Conservation (phyloP, 805 yeast species). For the Kazachstania psychrophila region DNA sequence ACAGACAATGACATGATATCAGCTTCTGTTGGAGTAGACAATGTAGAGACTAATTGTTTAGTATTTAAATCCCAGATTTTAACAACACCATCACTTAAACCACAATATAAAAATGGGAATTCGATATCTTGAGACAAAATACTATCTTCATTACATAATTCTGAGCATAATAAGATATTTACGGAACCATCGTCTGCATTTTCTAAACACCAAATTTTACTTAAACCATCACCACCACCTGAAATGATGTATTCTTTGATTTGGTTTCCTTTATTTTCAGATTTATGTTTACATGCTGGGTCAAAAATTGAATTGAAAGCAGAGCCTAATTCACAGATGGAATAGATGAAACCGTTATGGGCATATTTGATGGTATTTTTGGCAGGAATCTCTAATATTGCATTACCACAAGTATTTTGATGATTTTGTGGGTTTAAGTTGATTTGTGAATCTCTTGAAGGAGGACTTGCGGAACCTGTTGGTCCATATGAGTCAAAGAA, state of each 20-base stretch:
- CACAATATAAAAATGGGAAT: constrained; percentile 72
- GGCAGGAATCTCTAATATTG: constrained; percentile 58
- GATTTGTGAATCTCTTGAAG: constrained; percentile 3
- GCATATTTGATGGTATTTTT: constrained; percentile 68
- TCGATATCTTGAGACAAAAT: constrained; percentile 59
- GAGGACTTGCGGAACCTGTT: constrained; percentile 40
- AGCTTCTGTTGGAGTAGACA: constrained; percentile 31
- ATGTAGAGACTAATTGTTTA: constrained; percentile 48
- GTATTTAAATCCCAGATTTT: constrained; percentile 84
- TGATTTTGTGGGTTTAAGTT: neutral
- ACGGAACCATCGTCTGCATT: constrained; percentile 12
- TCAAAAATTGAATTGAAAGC: constrained; percentile 1
- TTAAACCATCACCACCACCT: constrained; percentile 87
- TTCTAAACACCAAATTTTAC: constrained; percentile 65
- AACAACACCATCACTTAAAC: constrained; percentile 64
- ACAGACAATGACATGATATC: constrained; percentile 46
- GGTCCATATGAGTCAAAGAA: constrained; percentile 91
- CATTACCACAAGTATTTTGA: constrained; percentile 4
- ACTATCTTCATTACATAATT: constrained; percentile 50
- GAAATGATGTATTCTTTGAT: constrained; percentile 38
- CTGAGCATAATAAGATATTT: constrained; percentile 7
- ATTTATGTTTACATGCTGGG: constrained; percentile 2
- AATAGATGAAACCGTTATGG: constrained; percentile 83
- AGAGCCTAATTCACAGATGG: constrained; percentile 34
- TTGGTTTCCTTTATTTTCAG: neutral